phyloP scores from a whole-genome alignment of 148 eudicot species.

The Chenopodium formosanum region DNA sequence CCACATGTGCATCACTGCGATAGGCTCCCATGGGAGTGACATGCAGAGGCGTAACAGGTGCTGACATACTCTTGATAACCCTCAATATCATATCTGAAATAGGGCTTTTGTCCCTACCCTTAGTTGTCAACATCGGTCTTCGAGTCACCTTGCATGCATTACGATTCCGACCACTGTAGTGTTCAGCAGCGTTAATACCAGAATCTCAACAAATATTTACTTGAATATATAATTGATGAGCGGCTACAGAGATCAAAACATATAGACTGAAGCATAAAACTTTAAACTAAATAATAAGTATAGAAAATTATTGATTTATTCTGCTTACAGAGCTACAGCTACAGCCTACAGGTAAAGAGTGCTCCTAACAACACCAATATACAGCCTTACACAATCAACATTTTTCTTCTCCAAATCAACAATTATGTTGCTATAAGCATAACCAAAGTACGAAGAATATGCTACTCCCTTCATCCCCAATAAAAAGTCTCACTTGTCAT shows the following conservation, averaged over 20 bases:
- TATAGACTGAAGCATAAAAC: not conserved
- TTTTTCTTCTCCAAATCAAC: not conserved
- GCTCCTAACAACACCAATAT: not conserved
- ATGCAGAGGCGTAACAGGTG: slow-evolving; percentile 55
- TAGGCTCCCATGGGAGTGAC: slow-evolving; percentile 81
- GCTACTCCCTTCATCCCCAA: not conserved
- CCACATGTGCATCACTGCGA: slow-evolving; percentile 86
- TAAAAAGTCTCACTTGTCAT: no score
- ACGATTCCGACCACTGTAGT: slow-evolving; percentile 51
- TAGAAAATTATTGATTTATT: no score
- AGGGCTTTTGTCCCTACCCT: slow-evolving; percentile 47
- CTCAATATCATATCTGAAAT: slow-evolving; percentile 50
- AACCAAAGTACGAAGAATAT: not conserved
- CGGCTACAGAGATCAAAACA: not conserved
- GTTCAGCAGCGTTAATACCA: not conserved
- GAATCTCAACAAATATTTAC: not conserved
- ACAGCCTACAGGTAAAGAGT: not conserved
- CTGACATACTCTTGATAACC: slow-evolving; percentile 51
- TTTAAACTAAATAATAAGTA: not conserved
- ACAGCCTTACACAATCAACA: not conserved
- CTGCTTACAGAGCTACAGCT: no score
- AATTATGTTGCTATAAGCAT: not conserved
- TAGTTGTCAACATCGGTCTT: slow-evolving; percentile 44
- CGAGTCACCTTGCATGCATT: slow-evolving; percentile 62
- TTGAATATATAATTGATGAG: not conserved